These are phyloP conservation scores for Cercophora sp. DNA, from an alignment of 495 filamentous ascomycete genomes.

Conservation along the genomic window DNA sequence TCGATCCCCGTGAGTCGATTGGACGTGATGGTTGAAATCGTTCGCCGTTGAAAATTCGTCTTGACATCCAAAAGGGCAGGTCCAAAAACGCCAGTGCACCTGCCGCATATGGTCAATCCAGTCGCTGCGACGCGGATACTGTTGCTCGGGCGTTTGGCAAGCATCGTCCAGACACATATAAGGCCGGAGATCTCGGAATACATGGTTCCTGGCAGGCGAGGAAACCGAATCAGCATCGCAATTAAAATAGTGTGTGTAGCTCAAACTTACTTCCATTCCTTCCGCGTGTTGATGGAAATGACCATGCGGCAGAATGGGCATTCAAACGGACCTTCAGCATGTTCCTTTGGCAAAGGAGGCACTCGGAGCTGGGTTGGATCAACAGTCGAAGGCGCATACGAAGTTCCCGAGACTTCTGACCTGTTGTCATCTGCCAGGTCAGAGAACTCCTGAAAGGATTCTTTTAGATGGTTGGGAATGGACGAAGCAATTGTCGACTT, in stretches of 20 bases:
- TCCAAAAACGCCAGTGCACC: conserved; percentile 7
- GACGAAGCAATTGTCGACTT: conserved; percentile 4
- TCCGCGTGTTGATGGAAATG: conserved; percentile 18
- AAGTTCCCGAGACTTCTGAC: conserved; percentile 2
- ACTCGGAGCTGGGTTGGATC: not conserved
- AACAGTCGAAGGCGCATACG: not conserved
- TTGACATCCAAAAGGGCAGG: not conserved
- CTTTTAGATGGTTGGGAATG: not conserved
- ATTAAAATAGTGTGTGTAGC: not conserved
- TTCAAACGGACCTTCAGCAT: conserved; percentile 21
- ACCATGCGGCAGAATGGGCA: conserved; percentile 32
- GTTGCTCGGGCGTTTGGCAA: not conserved
- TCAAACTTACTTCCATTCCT: conserved; percentile 26
- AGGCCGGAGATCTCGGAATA: conserved; percentile 24
- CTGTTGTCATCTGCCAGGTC: not conserved
- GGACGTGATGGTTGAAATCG: not conserved
- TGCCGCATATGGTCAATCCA: conserved; percentile 5
- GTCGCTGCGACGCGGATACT: not conserved
- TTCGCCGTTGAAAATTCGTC: too few species aligned
- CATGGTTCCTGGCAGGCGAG: conserved; percentile 20
- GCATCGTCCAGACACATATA: conserved; percentile 18
- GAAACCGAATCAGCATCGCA: not conserved
- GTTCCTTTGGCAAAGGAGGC: conserved; percentile 13
- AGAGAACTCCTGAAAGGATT: not conserved
- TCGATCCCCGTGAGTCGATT: not conserved